phyloP scores from a whole-genome alignment of 106 monocot genomes.

The Narthecium ossifragum region DNA sequence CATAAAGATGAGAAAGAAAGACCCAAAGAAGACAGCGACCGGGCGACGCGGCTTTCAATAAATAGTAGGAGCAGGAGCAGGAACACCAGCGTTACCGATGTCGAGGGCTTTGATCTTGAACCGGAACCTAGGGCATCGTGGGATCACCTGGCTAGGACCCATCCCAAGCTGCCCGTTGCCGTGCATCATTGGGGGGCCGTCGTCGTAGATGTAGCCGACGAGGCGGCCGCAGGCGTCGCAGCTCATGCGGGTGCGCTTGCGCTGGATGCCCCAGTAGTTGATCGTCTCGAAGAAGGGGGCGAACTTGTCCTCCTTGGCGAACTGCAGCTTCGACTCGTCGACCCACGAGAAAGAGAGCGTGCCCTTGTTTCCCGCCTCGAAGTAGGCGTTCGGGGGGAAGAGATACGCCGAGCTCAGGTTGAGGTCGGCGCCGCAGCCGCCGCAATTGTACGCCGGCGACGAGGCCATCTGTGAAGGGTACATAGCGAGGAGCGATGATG shows the following conservation, averaged over 20 bases:
- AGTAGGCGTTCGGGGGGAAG: constrained; percentile 71
- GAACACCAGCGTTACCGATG: no score
- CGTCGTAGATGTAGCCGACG: constrained; percentile 83
- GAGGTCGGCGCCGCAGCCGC: constrained; percentile 59
- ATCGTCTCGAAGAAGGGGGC: constrained; percentile 87
- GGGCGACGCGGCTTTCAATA: no score
- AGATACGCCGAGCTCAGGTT: constrained; percentile 58
- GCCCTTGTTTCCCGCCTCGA: constrained; percentile 91
- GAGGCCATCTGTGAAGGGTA: not conserved
- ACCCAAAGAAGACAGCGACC: no score
- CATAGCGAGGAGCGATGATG: no score
- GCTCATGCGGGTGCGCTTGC: constrained; percentile 53
- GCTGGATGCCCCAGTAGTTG: constrained; percentile 95
- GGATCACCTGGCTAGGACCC: constrained; percentile 89
- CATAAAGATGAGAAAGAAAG: no score
- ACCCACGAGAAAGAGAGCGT: constrained; percentile 87
- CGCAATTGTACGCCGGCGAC: constrained; percentile 31
- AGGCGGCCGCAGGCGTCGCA: constrained; percentile 71
- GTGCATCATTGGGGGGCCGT: constrained; percentile 75
- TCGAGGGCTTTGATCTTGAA: constrained; percentile 67
- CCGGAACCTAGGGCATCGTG: constrained; percentile 63
- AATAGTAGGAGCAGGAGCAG: no score
- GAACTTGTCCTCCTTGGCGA: constrained; percentile 68
- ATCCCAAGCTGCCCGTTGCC: constrained; percentile 85
- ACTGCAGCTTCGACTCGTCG: constrained; percentile 76